phyloP scores from a whole-genome alignment of 1,284 basidiomycete species.

The Apiotrichum montevideense region DNA sequence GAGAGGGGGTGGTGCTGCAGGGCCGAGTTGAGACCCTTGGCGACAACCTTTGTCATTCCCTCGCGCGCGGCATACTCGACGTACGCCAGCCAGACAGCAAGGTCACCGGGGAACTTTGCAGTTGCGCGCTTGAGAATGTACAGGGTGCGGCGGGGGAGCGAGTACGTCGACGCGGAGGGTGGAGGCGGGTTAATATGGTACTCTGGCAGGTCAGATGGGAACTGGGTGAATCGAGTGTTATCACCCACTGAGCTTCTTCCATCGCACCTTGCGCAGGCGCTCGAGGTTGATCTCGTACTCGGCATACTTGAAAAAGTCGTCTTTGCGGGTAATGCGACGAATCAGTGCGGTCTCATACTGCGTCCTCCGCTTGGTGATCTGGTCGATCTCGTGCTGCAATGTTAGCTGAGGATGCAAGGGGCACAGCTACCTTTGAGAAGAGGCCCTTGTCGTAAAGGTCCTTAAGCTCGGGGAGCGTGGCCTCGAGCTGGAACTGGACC shows the following conservation, averaged over 20 bases:
- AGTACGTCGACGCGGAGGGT: constrained; percentile 70
- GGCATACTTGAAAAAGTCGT: constrained; percentile 84
- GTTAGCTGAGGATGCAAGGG: not conserved
- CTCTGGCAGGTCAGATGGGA: constrained; percentile 10
- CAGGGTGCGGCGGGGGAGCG: constrained; percentile 72
- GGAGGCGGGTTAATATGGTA: constrained; percentile 47
- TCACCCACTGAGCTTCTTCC: constrained; percentile 59
- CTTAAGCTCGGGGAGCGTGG: constrained; percentile 93
- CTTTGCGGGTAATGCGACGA: constrained; percentile 72
- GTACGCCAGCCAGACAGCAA: constrained; percentile 82
- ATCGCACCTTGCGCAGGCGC: constrained; percentile 66
- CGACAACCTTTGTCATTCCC: constrained; percentile 72
- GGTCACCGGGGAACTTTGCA: constrained; percentile 79
- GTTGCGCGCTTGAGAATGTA: constrained; percentile 87
- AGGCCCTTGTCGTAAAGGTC: constrained; percentile 81
- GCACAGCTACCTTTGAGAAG: constrained; percentile 63
- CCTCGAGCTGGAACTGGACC: constrained; percentile 90
- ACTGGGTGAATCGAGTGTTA: not conserved
- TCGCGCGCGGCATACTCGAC: constrained; percentile 74
- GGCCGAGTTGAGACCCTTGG: constrained; percentile 61
- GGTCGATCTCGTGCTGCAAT: constrained; percentile 59
- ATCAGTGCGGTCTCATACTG: constrained; percentile 77
- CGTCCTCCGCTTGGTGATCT: constrained; percentile 80
- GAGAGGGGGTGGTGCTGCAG: constrained; percentile 77
- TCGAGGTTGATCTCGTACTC: constrained; percentile 89